These are phyloP conservation scores for Bruguiera hainesii DNA, from an alignment of 441 rosid genomes.

Conservation along the genomic window DNA sequence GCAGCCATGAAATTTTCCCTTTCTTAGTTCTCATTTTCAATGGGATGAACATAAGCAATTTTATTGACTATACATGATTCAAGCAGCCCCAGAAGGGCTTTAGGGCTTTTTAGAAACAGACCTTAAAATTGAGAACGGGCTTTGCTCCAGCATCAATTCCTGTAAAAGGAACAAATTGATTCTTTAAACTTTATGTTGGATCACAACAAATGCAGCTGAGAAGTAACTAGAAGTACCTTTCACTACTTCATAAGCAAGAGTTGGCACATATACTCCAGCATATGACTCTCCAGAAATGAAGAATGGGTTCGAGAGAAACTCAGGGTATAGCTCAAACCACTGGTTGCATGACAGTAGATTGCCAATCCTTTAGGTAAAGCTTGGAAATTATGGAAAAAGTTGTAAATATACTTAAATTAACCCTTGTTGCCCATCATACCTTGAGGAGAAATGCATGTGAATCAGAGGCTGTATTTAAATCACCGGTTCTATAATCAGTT, in stretches of 20 bases:
- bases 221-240: conserved; percentile 44
- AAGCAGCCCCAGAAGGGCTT: too few species aligned
- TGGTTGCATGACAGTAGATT: conserved; percentile 27
- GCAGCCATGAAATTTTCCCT: conserved; percentile 8
- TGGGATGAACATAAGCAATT: too few species aligned
- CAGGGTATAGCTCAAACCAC: conserved; percentile 85
- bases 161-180: conserved; percentile 15
- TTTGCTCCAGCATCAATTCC: conserved; percentile 44
- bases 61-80: too few species aligned
- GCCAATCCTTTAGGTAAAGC: conserved; percentile 7
- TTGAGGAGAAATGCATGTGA: conserved; percentile 63
- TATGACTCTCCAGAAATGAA: conserved; percentile 86
- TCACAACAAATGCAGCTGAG: conserved; percentile 10
- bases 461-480: conserved; percentile 60
- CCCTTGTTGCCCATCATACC: conserved; percentile 34
- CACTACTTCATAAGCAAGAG: conserved; percentile 62
- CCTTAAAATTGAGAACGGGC: conserved; percentile 70
- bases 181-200: neutral
- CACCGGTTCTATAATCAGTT: conserved; percentile 62
- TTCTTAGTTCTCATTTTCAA: neutral
- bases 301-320: conserved; percentile 77
- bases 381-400: conserved; percentile 9
- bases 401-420: neutral
- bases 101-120: conserved; percentile 15
- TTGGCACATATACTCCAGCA: conserved; percentile 88